Percentiles rank a stretch among this genome's conserved stretches.
These are phyloP conservation scores for Phytopythium montanum DNA, from an alignment of 352 stramenopile genomes.

Conservation along the genomic window DNA sequence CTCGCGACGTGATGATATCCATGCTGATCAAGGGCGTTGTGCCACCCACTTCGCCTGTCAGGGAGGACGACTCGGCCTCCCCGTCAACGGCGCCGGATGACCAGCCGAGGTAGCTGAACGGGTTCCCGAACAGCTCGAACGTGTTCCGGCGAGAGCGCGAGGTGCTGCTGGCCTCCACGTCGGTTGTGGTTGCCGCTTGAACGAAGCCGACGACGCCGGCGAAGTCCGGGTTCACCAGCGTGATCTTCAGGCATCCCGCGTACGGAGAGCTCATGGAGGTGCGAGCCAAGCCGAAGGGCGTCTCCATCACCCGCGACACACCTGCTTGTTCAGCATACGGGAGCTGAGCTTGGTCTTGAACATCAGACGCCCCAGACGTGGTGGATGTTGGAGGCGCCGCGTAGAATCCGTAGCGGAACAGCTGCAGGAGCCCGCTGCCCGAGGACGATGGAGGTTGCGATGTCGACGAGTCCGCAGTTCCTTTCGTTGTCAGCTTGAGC, in stretches of 20 bases:
- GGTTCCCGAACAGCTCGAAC: conserved; percentile 63
- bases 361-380: neutral
- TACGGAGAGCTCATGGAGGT: conserved; percentile 51
- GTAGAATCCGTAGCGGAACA: conserved; percentile 57
- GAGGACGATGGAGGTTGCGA: conserved; percentile 15
- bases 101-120: conserved; percentile 64
- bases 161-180: conserved; percentile 15
- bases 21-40: neutral
- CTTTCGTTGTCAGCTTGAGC: conserved; percentile 25
- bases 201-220: conserved; percentile 43
- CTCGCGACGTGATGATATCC: conserved; percentile 10
- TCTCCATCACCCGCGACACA: conserved; percentile 38
- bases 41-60: conserved; percentile 10
- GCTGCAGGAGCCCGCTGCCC: conserved; percentile 64
- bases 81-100: conserved; percentile 19
- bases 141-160: conserved; percentile 50
- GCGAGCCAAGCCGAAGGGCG: conserved; percentile 48
- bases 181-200: conserved; percentile 34
- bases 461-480: neutral
- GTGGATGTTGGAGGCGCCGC: conserved; percentile 11
- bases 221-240: conserved; percentile 44
- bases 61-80: neutral
- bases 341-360: no score
- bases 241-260: conserved; percentile 40
- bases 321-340: conserved; percentile 43